phyloP scores from a whole-genome alignment of 805 yeast species.

The Candida mattraensis region DNA sequence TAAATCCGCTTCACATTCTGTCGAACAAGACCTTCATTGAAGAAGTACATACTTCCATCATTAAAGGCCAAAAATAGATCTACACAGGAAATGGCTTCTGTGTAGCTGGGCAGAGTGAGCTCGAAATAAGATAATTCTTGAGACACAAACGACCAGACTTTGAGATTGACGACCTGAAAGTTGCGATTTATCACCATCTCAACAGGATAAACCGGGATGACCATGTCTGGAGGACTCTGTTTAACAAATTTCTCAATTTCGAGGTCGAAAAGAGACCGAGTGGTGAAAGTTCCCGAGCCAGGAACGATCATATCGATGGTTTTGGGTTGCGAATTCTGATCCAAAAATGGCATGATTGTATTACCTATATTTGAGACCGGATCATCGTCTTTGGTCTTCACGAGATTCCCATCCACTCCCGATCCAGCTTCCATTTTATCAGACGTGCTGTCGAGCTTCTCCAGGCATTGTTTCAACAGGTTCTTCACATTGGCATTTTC shows the following conservation, averaged over 20 bases:
- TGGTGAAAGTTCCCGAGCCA: too few relatives aligned
- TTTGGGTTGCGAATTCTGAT: conserved; percentile 60
- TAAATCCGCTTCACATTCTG: conserved; percentile 57
- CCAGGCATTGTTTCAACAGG: conserved; percentile 28
- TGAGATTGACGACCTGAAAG: too few relatives aligned
- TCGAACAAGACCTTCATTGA: conserved; percentile 70
- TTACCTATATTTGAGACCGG: conserved; percentile 2
- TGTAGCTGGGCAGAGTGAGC: conserved; percentile 63
- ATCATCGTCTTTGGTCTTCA: not conserved
- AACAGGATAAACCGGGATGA: too few relatives aligned
- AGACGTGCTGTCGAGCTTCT: conserved; percentile 2
- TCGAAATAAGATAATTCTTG: too few relatives aligned
- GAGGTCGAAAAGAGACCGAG: too few relatives aligned
- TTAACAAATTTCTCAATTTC: too few relatives aligned
- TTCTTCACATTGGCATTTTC: conserved; percentile 55
- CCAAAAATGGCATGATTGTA: conserved; percentile 56
- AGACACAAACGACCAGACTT: too few relatives aligned
- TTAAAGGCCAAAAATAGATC: conserved; percentile 70
- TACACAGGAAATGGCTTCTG: conserved; percentile 62
- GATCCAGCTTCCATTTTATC: not conserved
- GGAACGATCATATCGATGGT: too few relatives aligned
- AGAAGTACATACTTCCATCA: conserved; percentile 75
- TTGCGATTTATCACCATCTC: too few relatives aligned
- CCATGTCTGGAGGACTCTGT: too few relatives aligned
- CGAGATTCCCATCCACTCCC: not conserved